Evolutionary conservation across 768 basidiomycete genomes (phyloP), one percentile per base, ranked within the genome.

Genomic region (Xerocomellus dryophilus): DNA sequence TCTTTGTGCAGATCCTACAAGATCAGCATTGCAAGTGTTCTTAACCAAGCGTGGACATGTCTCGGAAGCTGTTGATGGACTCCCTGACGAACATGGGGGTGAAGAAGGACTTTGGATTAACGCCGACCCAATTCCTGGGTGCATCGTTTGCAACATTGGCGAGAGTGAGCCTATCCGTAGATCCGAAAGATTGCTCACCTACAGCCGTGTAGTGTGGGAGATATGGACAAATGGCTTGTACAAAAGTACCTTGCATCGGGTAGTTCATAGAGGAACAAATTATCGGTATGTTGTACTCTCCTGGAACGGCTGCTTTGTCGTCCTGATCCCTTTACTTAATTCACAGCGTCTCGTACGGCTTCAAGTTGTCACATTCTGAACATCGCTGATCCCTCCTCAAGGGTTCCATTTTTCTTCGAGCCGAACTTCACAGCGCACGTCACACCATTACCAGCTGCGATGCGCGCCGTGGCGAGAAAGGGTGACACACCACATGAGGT

Each of bases 341-440:
- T 47, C 23, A 2, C 63, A 90, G 88, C 9, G 81, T 94, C 38
- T 93, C 90, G 84, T 91, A 70, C 60, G 89, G 39, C 45, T 40
- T 53, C 20, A 34, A 42, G 5, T 47, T 51, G 18, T 15, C 41
- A 15, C 23, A n/a, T 31, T 11, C 36, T 27, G 39, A 43, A 15
- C 5, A 2, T 14, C 17, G 20, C 62, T 63, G n/a, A 58, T n/a
- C 41, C 12, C 38, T 50, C 40, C 23, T 43, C 7, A 52, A 92
- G 90, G 9, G 79, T 95, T 18, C 94, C 94, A 0, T 96, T 96
- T 73, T 97, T 97, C 78, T 96, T 90, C 58, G 94, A 96, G 68
- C 93, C 94, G 0, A 91, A 90, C 53, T 93, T 91, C 62, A 75
- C 84, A 54, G 88, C 93, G 0, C 53, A 74, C 2, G 73, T 97